These are phyloP conservation scores for Chalaropsis ovoidea DNA, from an alignment of 2,329 filamentous ascomycete genomes.

Conservation along the genomic window DNA sequence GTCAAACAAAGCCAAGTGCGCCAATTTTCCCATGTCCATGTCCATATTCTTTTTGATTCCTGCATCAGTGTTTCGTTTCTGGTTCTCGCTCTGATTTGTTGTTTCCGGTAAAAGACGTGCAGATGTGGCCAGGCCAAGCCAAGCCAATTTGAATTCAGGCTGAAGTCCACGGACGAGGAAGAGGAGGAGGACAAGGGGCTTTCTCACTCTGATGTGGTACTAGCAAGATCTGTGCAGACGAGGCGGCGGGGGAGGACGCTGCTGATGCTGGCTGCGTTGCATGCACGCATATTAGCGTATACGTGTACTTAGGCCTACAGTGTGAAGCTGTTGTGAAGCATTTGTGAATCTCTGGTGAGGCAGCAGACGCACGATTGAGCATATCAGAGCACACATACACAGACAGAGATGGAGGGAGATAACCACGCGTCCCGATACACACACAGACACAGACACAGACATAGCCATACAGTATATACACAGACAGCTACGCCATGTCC, in stretches of 20 bases:
- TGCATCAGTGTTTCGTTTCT: neutral
- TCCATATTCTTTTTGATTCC: constrained; percentile 1
- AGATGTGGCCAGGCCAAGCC: neutral
- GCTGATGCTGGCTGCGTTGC: too few species aligned
- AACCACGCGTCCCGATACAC: neutral
- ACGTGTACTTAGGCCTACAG: neutral
- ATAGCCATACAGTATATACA: neutral
- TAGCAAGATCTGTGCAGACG: neutral
- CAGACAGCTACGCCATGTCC: neutral
- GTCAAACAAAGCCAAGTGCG: neutral
- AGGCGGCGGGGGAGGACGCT: neutral
- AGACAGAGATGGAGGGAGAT: neutral
- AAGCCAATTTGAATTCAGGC: neutral
- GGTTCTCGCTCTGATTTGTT: neutral
- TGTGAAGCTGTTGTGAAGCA: neutral
- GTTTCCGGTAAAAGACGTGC: too few species aligned
- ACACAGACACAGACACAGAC: neutral
- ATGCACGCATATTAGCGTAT: neutral
- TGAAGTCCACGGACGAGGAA: neutral
- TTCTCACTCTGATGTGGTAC: neutral
- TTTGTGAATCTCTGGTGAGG: constrained; percentile 10
- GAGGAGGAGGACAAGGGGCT: constrained; percentile 1
- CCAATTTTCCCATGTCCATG: neutral
- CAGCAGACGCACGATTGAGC: neutral
- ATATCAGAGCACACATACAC: neutral